A percentile compares a stretch with the other conserved stretches of the same genome.
Evolutionary conservation across 805 yeast species (phyloP).

Genomic region (Kuraishia hungarica): DNA sequence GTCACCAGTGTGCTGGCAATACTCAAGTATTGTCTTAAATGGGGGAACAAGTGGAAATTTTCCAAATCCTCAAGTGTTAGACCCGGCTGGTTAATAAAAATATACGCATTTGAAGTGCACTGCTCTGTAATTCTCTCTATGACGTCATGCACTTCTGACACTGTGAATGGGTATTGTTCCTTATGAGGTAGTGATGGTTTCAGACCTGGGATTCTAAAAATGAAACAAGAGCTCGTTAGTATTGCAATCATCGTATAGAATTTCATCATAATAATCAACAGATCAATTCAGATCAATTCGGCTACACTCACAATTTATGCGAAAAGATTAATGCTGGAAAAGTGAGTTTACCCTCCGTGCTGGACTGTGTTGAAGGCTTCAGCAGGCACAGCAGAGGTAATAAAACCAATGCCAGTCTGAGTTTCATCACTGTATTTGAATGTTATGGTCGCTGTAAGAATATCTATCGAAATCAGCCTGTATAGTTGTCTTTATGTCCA

Average conservation of each 20-base stretch:
- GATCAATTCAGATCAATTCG: neutral
- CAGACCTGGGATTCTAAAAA: slow-evolving; percentile 16
- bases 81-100: slow-evolving; percentile 49
- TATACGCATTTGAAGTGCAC: slow-evolving; percentile 50
- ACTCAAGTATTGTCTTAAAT: slow-evolving; percentile 40
- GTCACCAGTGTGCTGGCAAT: slow-evolving; percentile 55
- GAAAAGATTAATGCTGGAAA: neutral
- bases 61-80: slow-evolving; percentile 37
- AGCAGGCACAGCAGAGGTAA: too few species aligned
- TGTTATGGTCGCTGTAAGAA: too few species aligned
- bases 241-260: too few species aligned
- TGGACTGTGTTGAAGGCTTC: too few species aligned
- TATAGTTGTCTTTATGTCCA: too few species aligned
- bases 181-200: slow-evolving; percentile 18
- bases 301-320: neutral
- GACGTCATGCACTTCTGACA: slow-evolving; percentile 13
- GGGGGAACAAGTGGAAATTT: slow-evolving; percentile 32
- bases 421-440: too few species aligned
- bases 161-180: slow-evolving; percentile 20
- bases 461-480: too few species aligned
- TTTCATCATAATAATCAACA: too few species aligned
- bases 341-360: neutral
- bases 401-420: too few species aligned
- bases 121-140: slow-evolving; percentile 16
- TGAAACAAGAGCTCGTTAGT: too few species aligned